phyloP scores from a whole-genome alignment of 176 grass and related monocot genomes.

The Musa itinerans region DNA sequence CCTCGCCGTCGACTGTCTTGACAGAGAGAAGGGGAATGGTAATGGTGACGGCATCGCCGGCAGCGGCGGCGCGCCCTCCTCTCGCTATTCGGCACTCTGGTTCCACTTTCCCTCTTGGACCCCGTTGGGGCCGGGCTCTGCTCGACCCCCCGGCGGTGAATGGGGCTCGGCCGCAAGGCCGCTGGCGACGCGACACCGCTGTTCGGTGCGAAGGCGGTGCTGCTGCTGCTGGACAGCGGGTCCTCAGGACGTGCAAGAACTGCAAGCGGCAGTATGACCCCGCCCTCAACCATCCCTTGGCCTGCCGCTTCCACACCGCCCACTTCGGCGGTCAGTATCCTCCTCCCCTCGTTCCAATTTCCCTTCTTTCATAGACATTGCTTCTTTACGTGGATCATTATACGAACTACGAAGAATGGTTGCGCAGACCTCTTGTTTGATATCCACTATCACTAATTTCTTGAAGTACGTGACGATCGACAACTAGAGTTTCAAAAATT shows the following conservation, averaged over 20 bases:
- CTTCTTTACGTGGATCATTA: not conserved
- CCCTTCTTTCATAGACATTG: not conserved
- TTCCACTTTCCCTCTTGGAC: not conserved
- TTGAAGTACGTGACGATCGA: not conserved
- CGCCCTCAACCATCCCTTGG: slow-evolving; percentile 39
- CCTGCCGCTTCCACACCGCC: slow-evolving; percentile 56
- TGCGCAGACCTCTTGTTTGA: not conserved
- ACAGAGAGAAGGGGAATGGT: not conserved
- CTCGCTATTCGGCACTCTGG: not conserved
- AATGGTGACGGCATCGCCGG: not conserved
- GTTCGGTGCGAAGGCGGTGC: slow-evolving; percentile 7
- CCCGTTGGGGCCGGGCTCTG: not conserved
- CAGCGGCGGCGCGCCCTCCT: not conserved
- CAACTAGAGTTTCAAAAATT: not conserved
- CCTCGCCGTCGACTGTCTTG: not conserved
- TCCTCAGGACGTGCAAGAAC: slow-evolving; percentile 68
- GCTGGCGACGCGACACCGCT: not conserved
- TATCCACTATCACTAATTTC: not conserved
- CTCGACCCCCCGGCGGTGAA: not conserved
- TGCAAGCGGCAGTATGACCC: slow-evolving; percentile 82
- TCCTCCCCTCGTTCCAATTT: not conserved
- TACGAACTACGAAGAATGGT: not conserved
- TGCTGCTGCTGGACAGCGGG: not conserved
- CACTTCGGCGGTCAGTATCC: slow-evolving; percentile 49
- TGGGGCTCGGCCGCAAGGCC: not conserved